phyloP scores from a whole-genome alignment of 2,329 filamentous ascomycete species.

The Phyllosticta citriasiana region DNA sequence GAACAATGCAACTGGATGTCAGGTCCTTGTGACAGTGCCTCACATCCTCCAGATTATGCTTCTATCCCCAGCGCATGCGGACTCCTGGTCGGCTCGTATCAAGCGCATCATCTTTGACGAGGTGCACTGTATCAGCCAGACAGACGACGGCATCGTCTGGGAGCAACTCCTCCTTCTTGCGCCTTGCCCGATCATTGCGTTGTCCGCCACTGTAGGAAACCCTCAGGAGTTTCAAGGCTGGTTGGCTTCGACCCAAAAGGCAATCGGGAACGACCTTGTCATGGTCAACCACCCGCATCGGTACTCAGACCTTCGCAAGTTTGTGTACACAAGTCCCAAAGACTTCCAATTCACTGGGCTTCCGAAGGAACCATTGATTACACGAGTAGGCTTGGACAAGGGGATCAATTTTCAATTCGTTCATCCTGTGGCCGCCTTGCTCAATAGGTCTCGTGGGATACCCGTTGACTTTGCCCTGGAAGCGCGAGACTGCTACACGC shows the following conservation, averaged over 20 bases:
- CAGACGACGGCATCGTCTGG: slow-evolving; percentile 67
- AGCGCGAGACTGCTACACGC: slow-evolving; percentile 55
- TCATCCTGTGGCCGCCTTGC: slow-evolving; percentile 53
- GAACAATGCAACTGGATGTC: slow-evolving; percentile 62
- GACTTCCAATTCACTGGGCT: slow-evolving; percentile 45
- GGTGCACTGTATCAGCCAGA: slow-evolving; percentile 69
- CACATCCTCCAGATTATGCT: slow-evolving; percentile 74
- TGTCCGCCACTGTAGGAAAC: slow-evolving; percentile 73
- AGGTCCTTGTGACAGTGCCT: slow-evolving; percentile 68
- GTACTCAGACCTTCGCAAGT: slow-evolving; percentile 73
- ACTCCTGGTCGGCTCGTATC: slow-evolving; percentile 57
- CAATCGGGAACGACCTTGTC: slow-evolving; percentile 52
- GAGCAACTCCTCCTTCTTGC: slow-evolving; percentile 66
- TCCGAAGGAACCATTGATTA: slow-evolving; percentile 20
- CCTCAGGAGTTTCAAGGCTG: slow-evolving; percentile 59
- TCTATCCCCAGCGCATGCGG: slow-evolving; percentile 54
- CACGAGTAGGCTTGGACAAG: slow-evolving; percentile 39
- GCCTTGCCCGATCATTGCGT: slow-evolving; percentile 67
- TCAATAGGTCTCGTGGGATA: slow-evolving; percentile 50
- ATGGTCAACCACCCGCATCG: slow-evolving; percentile 60
- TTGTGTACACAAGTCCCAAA: slow-evolving; percentile 48
- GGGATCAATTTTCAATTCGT: slow-evolving; percentile 47
- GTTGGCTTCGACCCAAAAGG: slow-evolving; percentile 54
- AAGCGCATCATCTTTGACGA: slow-evolving; percentile 76
- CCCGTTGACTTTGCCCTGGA: slow-evolving; percentile 61